Base-by-base conservation (phyloP, 139 green algal genomes). In the Picochlorum sp. region DNA sequence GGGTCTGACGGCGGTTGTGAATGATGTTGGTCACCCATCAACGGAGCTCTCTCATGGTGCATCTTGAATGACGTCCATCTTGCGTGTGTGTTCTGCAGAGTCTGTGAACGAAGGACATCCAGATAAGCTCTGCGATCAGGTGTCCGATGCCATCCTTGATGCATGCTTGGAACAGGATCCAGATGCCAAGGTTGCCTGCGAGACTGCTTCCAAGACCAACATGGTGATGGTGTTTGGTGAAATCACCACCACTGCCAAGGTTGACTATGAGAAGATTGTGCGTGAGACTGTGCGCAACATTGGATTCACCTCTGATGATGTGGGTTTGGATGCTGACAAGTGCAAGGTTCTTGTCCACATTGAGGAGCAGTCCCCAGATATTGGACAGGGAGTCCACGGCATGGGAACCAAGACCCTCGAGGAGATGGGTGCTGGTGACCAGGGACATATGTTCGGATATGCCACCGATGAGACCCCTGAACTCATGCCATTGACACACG, bases 181-280 rank as follows among this genome's bases (percentile, higher is more conserved):
- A 8, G 82, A 88, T 51, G 90, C 88, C 64, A 97, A 95, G 85
- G 91, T 97, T 38, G 94, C 94, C 13, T 99, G 94, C 81, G 94
- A 99, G 84, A 98, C 91, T 1, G 86, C 81, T 65, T 96, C 92
- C 60, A 99, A 99, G 91, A 99, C 94, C 20, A 85, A 86, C 79
- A 98, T 99, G 92, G 92, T 98, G 73, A 98, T 98, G 94, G 86
- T 99, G 15, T 99, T 99, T 66, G 94, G 94, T 59, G 94, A 99
- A 82, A 98, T 99, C 83, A 99, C 94, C 60, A 99, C 92, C 70
- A 92, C 88, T 69, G 94, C 94, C 62, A 97, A 98, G 83, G 91
- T 97, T 20, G 93, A 99, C 82, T 99, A 99, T 75, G 94, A 99
- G 85, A 84, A 86, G 23, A 49, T 85, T 45, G 85, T 92, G 30